Percentiles rank a stretch among this genome's conserved stretches.
phyloP scores from a whole-genome alignment of 352 stramenopile genomes.

The Pythium pyrilobum region DNA sequence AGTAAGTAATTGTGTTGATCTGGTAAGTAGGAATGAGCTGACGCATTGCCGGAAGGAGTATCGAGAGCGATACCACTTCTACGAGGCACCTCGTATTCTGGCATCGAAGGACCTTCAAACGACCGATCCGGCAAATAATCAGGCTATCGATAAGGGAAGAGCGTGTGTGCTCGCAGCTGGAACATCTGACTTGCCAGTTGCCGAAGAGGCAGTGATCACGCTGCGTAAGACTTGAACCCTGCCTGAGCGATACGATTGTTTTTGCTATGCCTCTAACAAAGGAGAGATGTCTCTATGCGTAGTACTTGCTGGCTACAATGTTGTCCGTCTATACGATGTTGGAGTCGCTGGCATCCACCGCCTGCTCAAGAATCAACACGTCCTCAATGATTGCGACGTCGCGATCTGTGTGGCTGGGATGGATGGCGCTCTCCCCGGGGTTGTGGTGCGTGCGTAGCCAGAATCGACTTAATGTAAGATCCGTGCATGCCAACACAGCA shows the following conservation, averaged over 20 bases:
- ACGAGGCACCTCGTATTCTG: conserved; percentile 65
- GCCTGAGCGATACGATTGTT: neutral
- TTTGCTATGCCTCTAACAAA: neutral
- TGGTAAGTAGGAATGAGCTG: too few species aligned
- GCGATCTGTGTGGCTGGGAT: conserved; percentile 96
- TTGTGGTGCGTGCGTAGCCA: conserved; percentile 92
- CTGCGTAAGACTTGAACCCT: conserved; percentile 40
- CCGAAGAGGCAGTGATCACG: conserved; percentile 94
- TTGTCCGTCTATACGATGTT: conserved; percentile 88
- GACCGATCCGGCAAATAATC: neutral
- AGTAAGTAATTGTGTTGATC: conserved; percentile 19
- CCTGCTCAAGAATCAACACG: conserved; percentile 82
- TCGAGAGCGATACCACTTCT: conserved; percentile 33
- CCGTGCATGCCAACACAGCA: too few species aligned
- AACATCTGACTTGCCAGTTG: conserved; percentile 94
- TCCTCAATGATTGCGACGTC: conserved; percentile 84
- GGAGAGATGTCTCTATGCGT: neutral
- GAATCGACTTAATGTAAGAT: neutral
- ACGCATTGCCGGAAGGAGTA: too few species aligned
- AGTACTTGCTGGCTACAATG: conserved; percentile 87
- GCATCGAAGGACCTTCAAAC: conserved; percentile 32
- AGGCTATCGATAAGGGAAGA: neutral
- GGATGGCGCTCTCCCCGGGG: conserved; percentile 95
- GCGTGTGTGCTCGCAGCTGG: conserved; percentile 90
- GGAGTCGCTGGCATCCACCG: conserved; percentile 94